phyloP scores from a whole-genome alignment of 2,329 filamentous ascomycete species.

The Xylariaceae sp. region DNA sequence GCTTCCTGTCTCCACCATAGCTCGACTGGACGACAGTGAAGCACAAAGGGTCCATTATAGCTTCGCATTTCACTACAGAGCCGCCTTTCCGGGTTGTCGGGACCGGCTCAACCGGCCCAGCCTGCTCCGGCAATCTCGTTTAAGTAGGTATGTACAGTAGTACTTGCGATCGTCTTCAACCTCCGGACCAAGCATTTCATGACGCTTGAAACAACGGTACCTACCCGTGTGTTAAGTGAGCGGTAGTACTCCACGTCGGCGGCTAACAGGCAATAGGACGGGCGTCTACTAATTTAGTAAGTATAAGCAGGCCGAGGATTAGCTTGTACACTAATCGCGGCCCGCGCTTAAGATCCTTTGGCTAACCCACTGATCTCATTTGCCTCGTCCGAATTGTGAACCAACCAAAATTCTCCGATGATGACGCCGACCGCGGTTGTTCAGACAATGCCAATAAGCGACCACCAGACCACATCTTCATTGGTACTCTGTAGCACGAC shows the following conservation, averaged over 20 bases:
- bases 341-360: constrained; percentile 36
- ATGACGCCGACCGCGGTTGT: constrained; percentile 17
- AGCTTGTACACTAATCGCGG: constrained; percentile 22
- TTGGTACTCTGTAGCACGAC: constrained; percentile 9
- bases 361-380: constrained; percentile 30
- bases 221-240: not conserved
- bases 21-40: constrained; percentile 28
- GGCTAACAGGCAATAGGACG: constrained; percentile 15
- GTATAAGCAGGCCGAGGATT: not conserved
- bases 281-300: too few relatives aligned
- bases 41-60: constrained; percentile 4
- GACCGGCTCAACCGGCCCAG: constrained; percentile 21
- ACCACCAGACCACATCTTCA: constrained; percentile 6
- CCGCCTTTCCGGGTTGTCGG: constrained; percentile 12
- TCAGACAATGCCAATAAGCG: constrained; percentile 23
- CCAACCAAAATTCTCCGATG: constrained; percentile 36
- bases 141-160: constrained; percentile 7
- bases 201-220: constrained; percentile 13
- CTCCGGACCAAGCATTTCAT: constrained; percentile 6
- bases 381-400: constrained; percentile 20
- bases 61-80: constrained; percentile 3
- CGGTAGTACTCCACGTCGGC: constrained; percentile 17
- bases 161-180: not conserved
- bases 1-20: constrained; percentile 25
- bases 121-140: constrained; percentile 33